phyloP scores from a whole-genome alignment of 108 stramenopile genomes.

The Pseudonitzschia multiseries region DNA sequence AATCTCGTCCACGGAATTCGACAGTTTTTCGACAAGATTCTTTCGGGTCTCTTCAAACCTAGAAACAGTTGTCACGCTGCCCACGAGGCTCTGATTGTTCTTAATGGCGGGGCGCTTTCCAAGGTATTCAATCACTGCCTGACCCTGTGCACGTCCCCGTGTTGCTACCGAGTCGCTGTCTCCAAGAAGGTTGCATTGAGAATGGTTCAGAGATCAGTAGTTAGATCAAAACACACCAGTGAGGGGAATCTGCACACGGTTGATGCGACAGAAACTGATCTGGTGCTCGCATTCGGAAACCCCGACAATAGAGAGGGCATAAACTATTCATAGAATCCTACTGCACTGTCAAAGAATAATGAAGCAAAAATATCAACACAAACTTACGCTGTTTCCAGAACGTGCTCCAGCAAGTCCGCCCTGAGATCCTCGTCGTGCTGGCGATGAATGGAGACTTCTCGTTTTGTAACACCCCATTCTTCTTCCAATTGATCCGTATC shows the following conservation, averaged over 20 bases:
- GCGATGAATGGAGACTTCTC: slow-evolving; percentile 13
- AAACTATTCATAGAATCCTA: too few species aligned
- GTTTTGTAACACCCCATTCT: slow-evolving; percentile 54
- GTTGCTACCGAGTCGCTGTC: slow-evolving; percentile 53
- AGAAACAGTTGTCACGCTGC: slow-evolving; percentile 58
- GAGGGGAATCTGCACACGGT: neutral
- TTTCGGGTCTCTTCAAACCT: slow-evolving; percentile 60
- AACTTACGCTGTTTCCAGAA: slow-evolving; percentile 44
- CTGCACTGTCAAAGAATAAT: neutral
- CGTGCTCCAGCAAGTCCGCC: slow-evolving; percentile 28
- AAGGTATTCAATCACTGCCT: slow-evolving; percentile 71
- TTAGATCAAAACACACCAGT: neutral
- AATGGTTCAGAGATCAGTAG: neutral
- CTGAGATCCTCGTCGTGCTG: slow-evolving; percentile 20
- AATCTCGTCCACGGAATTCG: slow-evolving; percentile 32
- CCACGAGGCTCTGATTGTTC: slow-evolving; percentile 52
- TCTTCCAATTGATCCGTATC: slow-evolving; percentile 42
- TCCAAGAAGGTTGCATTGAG: neutral
- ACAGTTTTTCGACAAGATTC: slow-evolving; percentile 46
- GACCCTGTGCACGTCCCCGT: slow-evolving; percentile 68
- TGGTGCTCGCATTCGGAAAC: neutral
- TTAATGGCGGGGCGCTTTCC: slow-evolving; percentile 64
- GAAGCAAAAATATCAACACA: neutral
- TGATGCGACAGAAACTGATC: neutral
- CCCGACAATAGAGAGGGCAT: too few species aligned